Evolutionary conservation across 164 flowering plant species (phyloP).

Genomic region (Malania oleifera): DNA sequence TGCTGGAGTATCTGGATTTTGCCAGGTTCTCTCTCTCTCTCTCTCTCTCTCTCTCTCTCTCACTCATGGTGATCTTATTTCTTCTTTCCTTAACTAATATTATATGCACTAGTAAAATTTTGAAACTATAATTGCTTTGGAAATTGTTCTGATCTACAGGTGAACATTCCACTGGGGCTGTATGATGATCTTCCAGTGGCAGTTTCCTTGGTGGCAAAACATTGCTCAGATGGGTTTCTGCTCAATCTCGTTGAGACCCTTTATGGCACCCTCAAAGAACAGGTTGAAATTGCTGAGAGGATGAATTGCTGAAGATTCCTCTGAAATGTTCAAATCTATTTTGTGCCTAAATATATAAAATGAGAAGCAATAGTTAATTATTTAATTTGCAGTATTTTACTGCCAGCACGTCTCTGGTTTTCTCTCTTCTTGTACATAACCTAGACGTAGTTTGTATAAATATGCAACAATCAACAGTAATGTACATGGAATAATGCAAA

Average conservation of each 20-base stretch:
- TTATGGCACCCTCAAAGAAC: conserved; percentile 40
- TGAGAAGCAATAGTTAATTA: too few relatives aligned
- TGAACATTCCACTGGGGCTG: conserved; percentile 70
- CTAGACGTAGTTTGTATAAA: too few relatives aligned
- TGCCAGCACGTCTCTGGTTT: too few relatives aligned
- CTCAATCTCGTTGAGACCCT: conserved; percentile 60
- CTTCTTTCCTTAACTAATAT: not conserved
- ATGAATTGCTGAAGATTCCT: conserved; percentile 14
- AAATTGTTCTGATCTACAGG: conserved; percentile 34
- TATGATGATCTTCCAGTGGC: conserved; percentile 63
- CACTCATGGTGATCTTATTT: not conserved
- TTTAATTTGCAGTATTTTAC: too few relatives aligned
- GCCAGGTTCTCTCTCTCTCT: conserved; percentile 53
- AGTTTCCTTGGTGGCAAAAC: conserved; percentile 75
- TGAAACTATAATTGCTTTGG: too few relatives aligned
- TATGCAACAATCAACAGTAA: too few relatives aligned
- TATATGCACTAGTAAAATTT: not conserved
- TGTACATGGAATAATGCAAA: too few relatives aligned
- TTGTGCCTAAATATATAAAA: too few relatives aligned
- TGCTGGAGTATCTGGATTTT: conserved; percentile 82
- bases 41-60: not conserved
- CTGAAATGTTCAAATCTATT: too few relatives aligned
- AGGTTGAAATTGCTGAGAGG: conserved; percentile 26
- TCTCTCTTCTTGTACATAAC: too few relatives aligned
- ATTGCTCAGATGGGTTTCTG: conserved; percentile 73